These are phyloP conservation scores for Aciculoconidium aculeatum DNA, from an alignment of 805 yeast species.

Conservation along the genomic window DNA sequence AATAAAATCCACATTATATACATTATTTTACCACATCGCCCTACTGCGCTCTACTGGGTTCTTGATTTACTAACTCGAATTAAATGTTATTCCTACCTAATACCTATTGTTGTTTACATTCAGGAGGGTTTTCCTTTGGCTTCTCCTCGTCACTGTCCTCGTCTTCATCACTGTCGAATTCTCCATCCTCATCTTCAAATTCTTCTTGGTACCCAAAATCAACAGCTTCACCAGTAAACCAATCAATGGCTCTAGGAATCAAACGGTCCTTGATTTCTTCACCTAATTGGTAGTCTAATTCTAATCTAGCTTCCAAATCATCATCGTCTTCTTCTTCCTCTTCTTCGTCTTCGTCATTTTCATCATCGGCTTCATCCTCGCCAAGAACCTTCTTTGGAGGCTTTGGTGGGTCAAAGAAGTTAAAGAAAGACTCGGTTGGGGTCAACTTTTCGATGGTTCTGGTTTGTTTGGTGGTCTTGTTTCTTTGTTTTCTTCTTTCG, in stretches of 20 bases:
- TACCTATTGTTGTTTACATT: slow-evolving; percentile 72
- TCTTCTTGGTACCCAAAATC: slow-evolving; percentile 59
- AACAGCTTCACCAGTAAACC: slow-evolving; percentile 97
- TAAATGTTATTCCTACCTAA: no score
- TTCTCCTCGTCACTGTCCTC: slow-evolving; percentile 60
- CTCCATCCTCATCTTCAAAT: slow-evolving; percentile 57
- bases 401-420: slow-evolving; percentile 91
- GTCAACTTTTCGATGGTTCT: slow-evolving; percentile 91
- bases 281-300: slow-evolving; percentile 90
- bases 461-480: slow-evolving; percentile 92
- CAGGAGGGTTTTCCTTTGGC: slow-evolving; percentile 62
- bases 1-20: not conserved
- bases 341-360: slow-evolving; percentile 35
- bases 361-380: slow-evolving; percentile 48
- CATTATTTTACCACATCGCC: not conserved
- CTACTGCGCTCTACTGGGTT: slow-evolving; percentile 1
- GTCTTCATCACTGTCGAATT: slow-evolving; percentile 55
- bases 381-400: slow-evolving; percentile 43
- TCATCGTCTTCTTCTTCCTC: slow-evolving; percentile 56
- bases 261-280: slow-evolving; percentile 94
- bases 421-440: slow-evolving; percentile 93
- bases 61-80: slow-evolving; percentile 4
- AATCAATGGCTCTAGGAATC: slow-evolving; percentile 93
- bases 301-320: slow-evolving; percentile 78
- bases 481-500: slow-evolving; percentile 95